Evolutionary conservation across 1,284 basidiomycete genomes (phyloP).

Genomic region (Ceratobasidium sp.): DNA sequence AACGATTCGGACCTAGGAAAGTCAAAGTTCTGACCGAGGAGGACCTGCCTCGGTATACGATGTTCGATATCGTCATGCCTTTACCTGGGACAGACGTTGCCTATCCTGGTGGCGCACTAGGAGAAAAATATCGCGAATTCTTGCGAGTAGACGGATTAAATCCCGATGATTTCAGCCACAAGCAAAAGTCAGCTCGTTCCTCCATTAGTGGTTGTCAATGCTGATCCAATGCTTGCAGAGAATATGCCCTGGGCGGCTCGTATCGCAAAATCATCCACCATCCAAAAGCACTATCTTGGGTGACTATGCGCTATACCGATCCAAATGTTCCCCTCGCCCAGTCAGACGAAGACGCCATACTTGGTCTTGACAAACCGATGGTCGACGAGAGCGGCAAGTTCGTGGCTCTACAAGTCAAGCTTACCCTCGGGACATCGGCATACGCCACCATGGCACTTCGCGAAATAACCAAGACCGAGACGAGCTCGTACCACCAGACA

Average conservation of each 20-base stretch:
- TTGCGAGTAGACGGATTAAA: conserved; percentile 89
- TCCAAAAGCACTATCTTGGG: conserved; percentile 86
- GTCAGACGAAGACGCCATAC: conserved; percentile 92
- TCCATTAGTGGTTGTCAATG: background rate
- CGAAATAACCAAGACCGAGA: conserved; percentile 93
- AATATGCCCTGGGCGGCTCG: conserved; percentile 92
- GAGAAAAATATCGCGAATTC: conserved; percentile 86
- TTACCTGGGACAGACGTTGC: conserved; percentile 93
- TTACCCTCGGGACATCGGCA: conserved; percentile 86
- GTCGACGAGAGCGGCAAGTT: conserved; percentile 81
- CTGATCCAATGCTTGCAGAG: conserved; percentile 65
- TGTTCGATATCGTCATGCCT: conserved; percentile 97
- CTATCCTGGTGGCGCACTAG: conserved; percentile 86
- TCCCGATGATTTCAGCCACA: conserved; percentile 86
- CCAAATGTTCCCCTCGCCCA: conserved; percentile 92
- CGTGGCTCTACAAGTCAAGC: conserved; percentile 83
- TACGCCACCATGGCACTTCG: conserved; percentile 97
- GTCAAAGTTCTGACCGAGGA: conserved; percentile 83
- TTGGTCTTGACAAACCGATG: conserved; percentile 81
- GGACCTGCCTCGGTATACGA: conserved; percentile 83
- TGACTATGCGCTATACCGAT: conserved; percentile 89
- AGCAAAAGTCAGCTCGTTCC: conserved; percentile 74
- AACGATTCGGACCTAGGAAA: conserved; percentile 59
- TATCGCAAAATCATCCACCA: conserved; percentile 93
- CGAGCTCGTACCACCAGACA: conserved; percentile 88